Conservation (phyloP, 2,329 filamentous ascomycete genomes). For the Thermoascus crustaceus region DNA sequence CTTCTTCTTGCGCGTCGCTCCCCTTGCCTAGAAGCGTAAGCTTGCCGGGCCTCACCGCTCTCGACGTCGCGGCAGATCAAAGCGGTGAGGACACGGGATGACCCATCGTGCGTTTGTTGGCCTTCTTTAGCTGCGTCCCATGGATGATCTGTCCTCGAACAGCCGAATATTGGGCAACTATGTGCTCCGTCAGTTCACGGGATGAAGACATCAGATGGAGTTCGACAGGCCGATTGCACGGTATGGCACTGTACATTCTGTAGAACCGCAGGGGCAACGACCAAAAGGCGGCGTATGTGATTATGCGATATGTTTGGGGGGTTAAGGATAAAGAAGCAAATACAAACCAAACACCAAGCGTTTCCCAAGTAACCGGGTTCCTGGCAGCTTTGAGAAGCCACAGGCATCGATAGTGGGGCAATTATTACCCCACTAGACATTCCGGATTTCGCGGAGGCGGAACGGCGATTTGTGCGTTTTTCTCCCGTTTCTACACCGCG, state of each 20-base stretch:
- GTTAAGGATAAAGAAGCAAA: too few relatives aligned
- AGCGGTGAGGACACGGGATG: constrained; percentile 7
- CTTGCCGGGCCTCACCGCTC: constrained; percentile 11
- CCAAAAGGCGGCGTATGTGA: too few relatives aligned
- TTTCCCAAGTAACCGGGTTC: constrained; percentile 24
- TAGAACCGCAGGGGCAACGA: too few relatives aligned
- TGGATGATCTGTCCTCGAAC: too few relatives aligned
- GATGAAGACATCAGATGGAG: too few relatives aligned
- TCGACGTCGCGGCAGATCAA: constrained; percentile 8
- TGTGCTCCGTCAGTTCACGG: too few relatives aligned
- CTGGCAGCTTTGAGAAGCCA: constrained; percentile 11
- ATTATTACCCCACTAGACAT: constrained; percentile 8
- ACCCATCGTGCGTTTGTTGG: not conserved
- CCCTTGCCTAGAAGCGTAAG: constrained; percentile 8
- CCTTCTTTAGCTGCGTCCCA: constrained; percentile 1
- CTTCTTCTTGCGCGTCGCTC: not conserved
- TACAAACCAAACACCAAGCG: too few relatives aligned
- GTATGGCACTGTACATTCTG: too few relatives aligned
- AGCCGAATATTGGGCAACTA: too few relatives aligned
- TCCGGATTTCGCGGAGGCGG: constrained; percentile 12
- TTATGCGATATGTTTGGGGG: too few relatives aligned
- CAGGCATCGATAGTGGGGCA: constrained; percentile 10
- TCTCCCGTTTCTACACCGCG: too few relatives aligned
- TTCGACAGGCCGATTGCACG: too few relatives aligned
- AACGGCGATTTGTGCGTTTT: not conserved